Evolutionary conservation across 352 stramenopile species (phyloP), one percentile per base, ranked within the genome.

Genomic region (Blastocystis sp.): DNA sequence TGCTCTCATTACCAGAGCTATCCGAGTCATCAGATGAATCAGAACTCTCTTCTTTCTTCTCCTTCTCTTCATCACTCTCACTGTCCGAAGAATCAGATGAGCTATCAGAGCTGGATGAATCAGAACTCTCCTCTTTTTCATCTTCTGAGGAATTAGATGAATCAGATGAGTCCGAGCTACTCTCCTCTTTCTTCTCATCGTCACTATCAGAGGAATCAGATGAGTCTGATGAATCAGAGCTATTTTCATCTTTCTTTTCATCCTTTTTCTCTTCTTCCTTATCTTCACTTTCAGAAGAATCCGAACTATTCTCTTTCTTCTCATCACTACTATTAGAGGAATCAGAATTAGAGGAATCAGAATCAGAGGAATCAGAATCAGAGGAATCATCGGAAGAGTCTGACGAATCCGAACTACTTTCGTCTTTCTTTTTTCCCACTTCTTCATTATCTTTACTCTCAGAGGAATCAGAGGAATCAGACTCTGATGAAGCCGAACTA

Each of bases 241-340:
- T 90, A n/a, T 33, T 57, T 6, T 19, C 24, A 40, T 90, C 53
- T 2, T 91, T 51, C 42, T 42, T 57, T 69, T 91, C 62, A 0
- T 91, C 51, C 15, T 91, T 90, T 4, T 73, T 27, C 35, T 90
- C 56, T 19, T 35, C 40, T 30, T 90, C 76, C 0, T 90, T 27
- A 15, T 37, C 62, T 68, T 91, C 62, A 15, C 90, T 56, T 6
- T 70, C 60, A 33, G 60, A 70, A 70, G 19, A 64, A 0, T 64
- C 57, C 0, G 57, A 64, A 64, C n/a, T 48, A 48, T 48, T 9
- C 7, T 66, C 58, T 66, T 66, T 37, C 58, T 66, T 37, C 48
- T n/a, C 22, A 54, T 76, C 64, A 17, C 15, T 22, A 42, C 9
- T 33, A 30, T 24, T 15, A 57, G 30, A 35, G 0, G 62, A 75